Conservation (phyloP, 371 early-diverging fungal species). For the Apophysomyces variabilis region DNA sequence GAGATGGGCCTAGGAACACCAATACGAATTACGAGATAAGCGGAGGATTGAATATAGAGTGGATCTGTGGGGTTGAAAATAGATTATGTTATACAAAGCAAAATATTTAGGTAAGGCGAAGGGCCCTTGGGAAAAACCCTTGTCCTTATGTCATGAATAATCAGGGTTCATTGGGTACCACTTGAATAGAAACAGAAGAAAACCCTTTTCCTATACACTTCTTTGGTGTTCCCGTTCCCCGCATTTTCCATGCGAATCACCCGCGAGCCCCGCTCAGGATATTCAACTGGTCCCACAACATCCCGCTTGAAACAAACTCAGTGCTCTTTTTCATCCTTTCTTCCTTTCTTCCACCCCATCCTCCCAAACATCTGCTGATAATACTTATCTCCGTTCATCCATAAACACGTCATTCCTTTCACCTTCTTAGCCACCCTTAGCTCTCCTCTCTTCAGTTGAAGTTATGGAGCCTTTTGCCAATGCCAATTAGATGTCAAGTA, state of each 20-base stretch:
- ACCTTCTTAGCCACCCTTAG: not conserved
- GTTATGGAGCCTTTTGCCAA: too few species aligned
- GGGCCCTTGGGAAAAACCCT: constrained; percentile 6
- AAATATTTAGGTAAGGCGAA: constrained; percentile 4
- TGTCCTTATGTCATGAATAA: constrained; percentile 11
- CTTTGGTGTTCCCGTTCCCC: constrained; percentile 8
- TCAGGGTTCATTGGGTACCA: constrained; percentile 5
- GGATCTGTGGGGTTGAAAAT: not conserved
- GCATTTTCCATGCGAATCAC: constrained; percentile 11
- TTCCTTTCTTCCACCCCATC: not conserved
- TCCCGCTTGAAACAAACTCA: too few species aligned
- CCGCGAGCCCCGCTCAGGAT: too few species aligned
- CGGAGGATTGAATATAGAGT: not conserved
- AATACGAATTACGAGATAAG: not conserved
- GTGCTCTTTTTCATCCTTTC: not conserved
- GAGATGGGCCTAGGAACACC: not conserved
- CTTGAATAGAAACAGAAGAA: not conserved
- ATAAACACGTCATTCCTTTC: not conserved
- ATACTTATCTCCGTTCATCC: not conserved
- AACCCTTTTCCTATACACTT: too few species aligned
- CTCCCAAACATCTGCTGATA: too few species aligned
- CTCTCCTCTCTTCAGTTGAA: too few species aligned
- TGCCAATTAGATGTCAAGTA: too few species aligned
- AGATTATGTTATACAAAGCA: not conserved
- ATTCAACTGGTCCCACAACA: too few species aligned